Evolutionary conservation across 2,329 filamentous ascomycete genomes (phyloP).

Genomic region (Aspergillus niger): DNA sequence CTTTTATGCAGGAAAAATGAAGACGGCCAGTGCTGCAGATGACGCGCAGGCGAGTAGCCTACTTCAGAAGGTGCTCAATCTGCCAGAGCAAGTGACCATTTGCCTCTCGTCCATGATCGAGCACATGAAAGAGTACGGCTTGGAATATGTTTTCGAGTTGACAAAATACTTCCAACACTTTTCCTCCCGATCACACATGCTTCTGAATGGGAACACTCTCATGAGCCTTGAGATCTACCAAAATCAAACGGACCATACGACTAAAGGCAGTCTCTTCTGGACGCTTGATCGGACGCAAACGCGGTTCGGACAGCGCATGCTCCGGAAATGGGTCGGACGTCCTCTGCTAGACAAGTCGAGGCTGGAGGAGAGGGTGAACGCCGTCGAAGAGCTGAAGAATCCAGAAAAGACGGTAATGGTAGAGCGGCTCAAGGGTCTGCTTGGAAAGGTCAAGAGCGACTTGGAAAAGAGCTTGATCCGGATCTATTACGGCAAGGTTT

Average conservation of each 20-base stretch:
- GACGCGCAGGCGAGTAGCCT: conserved; percentile 64
- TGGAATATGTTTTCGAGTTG: conserved; percentile 93
- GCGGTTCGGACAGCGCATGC: conserved; percentile 79
- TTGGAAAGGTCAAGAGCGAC: conserved; percentile 73
- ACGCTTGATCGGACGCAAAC: conserved; percentile 90
- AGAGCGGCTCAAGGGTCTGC: conserved; percentile 71
- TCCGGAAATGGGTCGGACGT: conserved; percentile 93
- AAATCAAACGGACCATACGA: conserved; percentile 83
- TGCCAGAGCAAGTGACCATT: conserved; percentile 83
- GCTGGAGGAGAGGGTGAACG: conserved; percentile 76
- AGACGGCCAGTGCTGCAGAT: conserved; percentile 55
- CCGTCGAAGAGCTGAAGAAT: conserved; percentile 81
- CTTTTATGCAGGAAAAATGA: conserved; percentile 88
- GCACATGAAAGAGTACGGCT: conserved; percentile 85
- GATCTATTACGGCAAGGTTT: conserved; percentile 88
- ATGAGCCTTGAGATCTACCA: conserved; percentile 94
- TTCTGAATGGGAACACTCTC: conserved; percentile 90
- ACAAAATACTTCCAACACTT: conserved; percentile 98
- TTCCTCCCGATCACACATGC: conserved; percentile 90
- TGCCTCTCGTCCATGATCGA: conserved; percentile 97
- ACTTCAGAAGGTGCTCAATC: conserved; percentile 80
- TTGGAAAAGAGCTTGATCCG: conserved; percentile 90
- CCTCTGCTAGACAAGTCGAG: conserved; percentile 75
- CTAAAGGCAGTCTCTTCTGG: conserved; percentile 92
- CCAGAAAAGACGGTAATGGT: conserved; percentile 66